Conservation (phyloP, 495 filamentous ascomycete genomes). For the Trichoderma erinaceum region DNA sequence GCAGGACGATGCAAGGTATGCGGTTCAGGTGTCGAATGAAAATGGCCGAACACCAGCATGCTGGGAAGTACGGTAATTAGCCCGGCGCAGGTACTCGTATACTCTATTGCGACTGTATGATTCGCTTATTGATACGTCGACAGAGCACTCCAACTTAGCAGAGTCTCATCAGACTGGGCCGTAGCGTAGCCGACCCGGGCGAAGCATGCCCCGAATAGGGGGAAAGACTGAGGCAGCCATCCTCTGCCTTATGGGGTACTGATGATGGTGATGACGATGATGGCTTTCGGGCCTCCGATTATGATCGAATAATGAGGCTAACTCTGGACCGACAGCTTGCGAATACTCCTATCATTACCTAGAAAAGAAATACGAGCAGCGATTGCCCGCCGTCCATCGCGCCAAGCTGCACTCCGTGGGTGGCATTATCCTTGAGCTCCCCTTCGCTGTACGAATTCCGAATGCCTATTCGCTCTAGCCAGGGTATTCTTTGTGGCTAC, state of each 20-base stretch:
- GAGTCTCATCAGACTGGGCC: not conserved
- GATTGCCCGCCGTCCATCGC: not conserved
- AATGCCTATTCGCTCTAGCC: not conserved
- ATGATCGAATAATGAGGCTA: not conserved
- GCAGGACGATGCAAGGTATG: slow-evolving; percentile 9
- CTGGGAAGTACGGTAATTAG: not conserved
- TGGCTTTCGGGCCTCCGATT: not conserved
- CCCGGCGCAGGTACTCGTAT: not conserved
- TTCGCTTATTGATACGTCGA: not conserved
- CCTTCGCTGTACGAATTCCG: not conserved
- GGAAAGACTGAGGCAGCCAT: not conserved
- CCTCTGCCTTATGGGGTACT: not conserved
- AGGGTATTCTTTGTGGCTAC: not conserved
- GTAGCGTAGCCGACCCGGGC: slow-evolving; percentile 3
- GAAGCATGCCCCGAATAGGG: not conserved
- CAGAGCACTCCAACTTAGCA: not conserved
- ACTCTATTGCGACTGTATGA: not conserved
- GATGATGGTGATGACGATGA: not conserved
- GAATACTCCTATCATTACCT: not conserved
- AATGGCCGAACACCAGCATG: not conserved
- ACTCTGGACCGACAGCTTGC: not conserved
- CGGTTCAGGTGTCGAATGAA: not conserved
- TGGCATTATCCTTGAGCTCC: not conserved
- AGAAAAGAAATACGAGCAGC: not conserved
- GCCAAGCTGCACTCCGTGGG: not conserved